Conservation (phyloP, 257 asterid species). For the Gentiana macrophylla region DNA sequence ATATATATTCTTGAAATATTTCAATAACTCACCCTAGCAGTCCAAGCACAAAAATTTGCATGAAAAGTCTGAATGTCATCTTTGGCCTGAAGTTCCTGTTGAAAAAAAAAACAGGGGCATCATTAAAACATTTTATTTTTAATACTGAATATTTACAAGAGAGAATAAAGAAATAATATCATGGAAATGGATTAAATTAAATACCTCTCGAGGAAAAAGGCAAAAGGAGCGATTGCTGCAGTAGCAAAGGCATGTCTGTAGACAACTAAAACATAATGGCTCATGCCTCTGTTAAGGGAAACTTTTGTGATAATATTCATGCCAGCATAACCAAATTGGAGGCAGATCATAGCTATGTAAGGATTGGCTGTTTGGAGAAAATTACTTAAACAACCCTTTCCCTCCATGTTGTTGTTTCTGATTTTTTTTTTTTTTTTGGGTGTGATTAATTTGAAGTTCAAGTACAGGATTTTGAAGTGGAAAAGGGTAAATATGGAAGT, state of each 20-base stretch:
- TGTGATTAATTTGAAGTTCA: background rate
- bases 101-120: too few relatives aligned
- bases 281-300: slow-evolving; percentile 83
- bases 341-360: slow-evolving; percentile 69
- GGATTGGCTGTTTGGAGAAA: slow-evolving; percentile 56
- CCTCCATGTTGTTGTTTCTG: slow-evolving; percentile 38
- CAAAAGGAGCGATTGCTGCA: slow-evolving; percentile 82
- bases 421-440: background rate
- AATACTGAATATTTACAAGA: too few relatives aligned
- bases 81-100: slow-evolving; percentile 85
- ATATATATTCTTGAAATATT: background rate
- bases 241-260: slow-evolving; percentile 92
- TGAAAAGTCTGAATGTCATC: slow-evolving; percentile 66
- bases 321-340: slow-evolving; percentile 95
- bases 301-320: slow-evolving; percentile 89
- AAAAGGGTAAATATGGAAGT: background rate
- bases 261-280: slow-evolving; percentile 89
- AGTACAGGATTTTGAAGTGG: too few relatives aligned
- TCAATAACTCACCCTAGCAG: slow-evolving; percentile 70
- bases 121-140: too few relatives aligned
- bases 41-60: slow-evolving; percentile 76
- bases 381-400: slow-evolving; percentile 34
- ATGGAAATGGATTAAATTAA: background rate
- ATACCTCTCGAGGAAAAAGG: slow-evolving; percentile 71
- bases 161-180: background rate